Evolutionary conservation across 2,329 filamentous ascomycete genomes (phyloP).

Genomic region (Mycosphaerella sp.): DNA sequence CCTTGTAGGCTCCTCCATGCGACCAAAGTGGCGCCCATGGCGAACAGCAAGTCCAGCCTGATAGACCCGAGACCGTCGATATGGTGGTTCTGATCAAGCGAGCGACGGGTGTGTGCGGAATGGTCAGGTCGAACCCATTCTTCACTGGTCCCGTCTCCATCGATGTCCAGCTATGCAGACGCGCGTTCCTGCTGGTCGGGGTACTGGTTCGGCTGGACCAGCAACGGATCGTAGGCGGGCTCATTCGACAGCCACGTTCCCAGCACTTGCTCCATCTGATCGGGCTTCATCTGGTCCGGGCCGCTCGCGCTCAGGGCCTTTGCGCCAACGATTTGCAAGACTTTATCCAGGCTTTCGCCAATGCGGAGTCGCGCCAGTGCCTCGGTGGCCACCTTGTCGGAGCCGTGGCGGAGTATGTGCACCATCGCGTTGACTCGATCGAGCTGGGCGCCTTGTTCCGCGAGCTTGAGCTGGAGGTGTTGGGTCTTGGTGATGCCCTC

Average conservation of each 20-base stretch:
- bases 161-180: background rate
- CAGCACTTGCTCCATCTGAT: background rate
- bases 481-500: slow-evolving; percentile 24
- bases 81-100: too few species aligned
- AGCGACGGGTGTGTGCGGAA: background rate
- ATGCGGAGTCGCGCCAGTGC: slow-evolving; percentile 21
- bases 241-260: background rate
- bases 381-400: slow-evolving; percentile 19
- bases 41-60: too few species aligned
- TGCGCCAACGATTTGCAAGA: background rate
- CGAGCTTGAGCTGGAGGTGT: slow-evolving; percentile 18
- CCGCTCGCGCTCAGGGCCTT: background rate
- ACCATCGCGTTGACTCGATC: slow-evolving; percentile 15
- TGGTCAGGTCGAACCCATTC: background rate
- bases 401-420: slow-evolving; percentile 17
- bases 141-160: background rate
- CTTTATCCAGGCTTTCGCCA: slow-evolving; percentile 17
- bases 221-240: background rate
- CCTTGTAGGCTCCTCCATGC: too few species aligned
- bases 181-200: background rate
- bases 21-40: too few species aligned
- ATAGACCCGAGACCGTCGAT: too few species aligned
- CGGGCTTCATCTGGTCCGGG: background rate
- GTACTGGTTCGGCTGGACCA: background rate
- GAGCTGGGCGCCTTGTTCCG: slow-evolving; percentile 12